Base-by-base conservation (phyloP, 257 asterid species). In the Solanum corneliomulleri region DNA sequence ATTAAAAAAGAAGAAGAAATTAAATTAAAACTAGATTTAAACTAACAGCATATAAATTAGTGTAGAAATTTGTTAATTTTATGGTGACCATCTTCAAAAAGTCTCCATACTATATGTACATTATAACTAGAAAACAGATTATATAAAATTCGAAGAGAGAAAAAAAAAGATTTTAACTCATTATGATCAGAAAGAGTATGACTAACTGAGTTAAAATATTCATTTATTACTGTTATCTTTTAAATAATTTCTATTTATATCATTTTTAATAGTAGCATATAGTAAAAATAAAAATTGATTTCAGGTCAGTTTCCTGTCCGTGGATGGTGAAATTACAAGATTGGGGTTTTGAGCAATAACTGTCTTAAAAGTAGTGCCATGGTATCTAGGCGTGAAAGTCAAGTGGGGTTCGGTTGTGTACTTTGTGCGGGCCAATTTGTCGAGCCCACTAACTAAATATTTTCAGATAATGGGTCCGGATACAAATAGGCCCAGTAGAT, bases 291-390 rank as follows among this genome's bases (percentile, higher is more conserved):
- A 49, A 49, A 49, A 49, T 3, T 74, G 20, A n/a, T 52, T 16
- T 52, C 60, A n/a, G 1, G 21, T 49, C 21, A 11, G 83, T 76
- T 42, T 14, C 83, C 60, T 76, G 83, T 5, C 35, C 35, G 35
- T 35, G 39, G 82, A 29, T 8, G 45, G 25, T 10, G 16, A 83
- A 88, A 58, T 91, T 87, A 92, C 96, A 6, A 88, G 82, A 90
- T 86, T 23, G 90, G 91, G 74, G 88, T 77, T 89, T 88, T 91
- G 87, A 75, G 68, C 86, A 35, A 76, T 41, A 89, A 91, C 89
- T 83, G 90, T 82, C 91, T 89, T 72, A 88, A 89, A 91, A 89
- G 89, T 37, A 9, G 94, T 52, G 93, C 92, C 89, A 88, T 75
- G 74, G 87, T 56, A 64, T 62, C 45, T 16, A 16, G 44, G 82